Base-by-base conservation (phyloP, 2,329 filamentous ascomycete genomes). In the Beauveria caledonica region DNA sequence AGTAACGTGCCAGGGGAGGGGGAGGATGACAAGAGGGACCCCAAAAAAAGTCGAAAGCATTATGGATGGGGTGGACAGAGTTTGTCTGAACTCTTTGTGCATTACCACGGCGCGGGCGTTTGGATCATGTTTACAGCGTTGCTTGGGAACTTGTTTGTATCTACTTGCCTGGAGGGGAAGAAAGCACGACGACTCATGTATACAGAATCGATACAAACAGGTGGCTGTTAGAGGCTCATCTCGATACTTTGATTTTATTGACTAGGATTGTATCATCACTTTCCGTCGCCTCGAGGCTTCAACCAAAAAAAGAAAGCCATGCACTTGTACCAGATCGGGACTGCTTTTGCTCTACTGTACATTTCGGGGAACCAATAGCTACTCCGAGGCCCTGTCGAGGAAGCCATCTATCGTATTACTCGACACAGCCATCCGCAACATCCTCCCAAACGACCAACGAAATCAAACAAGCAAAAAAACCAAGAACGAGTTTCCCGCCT, bases 91-190 rank as follows among this genome's bases (percentile, higher is more conserved):
- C 8, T 9, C 23, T 40, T 42, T 54, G 25, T 44, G 23, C 51
- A 46, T 11, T 45, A 42, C 21, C 29, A 48, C 58, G 58, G 58
- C 58, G 58, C 58, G n/a, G 58, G 58, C 58, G 58, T 60, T 60
- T 60, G 49, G 49, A 21, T 54, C 42, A 39, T 60, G 29, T 48
- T 48, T 53, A 39, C 40, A 42, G 58, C 50, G 42, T 60, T 53
- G 4, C 33, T 39, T 39, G 45, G 19, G 21, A 36, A 50, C 11
- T 60, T 13, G n/a, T 19, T 46, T 5, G 46, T 27, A 6, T 39
- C 29, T 39, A 8, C n/a, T 48, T 11, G 42, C 3, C 23, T 10
- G 10, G 27, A 33, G 4, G 17, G 17, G 27, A n/a, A 19, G 33
- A 13, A 55, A 51, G 17, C 19, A 42, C 15, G 23, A 29, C 4